A percentile compares a stretch with the other conserved stretches of the same genome.
Evolutionary conservation across 129 eudicot genomes (phyloP).

Genomic region (carrot (Daucus carota)): DNA sequence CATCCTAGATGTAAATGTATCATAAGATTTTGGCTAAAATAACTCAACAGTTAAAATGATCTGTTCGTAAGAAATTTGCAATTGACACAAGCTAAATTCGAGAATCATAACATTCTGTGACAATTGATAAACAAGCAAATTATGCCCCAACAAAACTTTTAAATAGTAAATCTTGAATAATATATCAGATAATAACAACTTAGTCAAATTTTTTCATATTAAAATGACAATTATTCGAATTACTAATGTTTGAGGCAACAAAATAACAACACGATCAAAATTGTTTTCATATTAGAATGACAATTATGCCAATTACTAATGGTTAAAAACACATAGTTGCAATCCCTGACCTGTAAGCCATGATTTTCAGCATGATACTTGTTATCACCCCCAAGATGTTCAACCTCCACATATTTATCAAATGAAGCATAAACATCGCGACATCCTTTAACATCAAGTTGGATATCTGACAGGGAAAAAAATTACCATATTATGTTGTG

Average conservation of each 20-base stretch:
- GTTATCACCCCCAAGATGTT: constrained; percentile 89
- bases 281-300: neutral
- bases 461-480: constrained; percentile 60
- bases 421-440: constrained; percentile 93
- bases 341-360: constrained; percentile 70
- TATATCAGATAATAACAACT: neutral
- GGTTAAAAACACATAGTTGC: neutral
- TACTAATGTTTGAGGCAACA: neutral
- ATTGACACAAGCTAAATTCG: too few species aligned
- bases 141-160: neutral
- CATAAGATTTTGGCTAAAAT: too few species aligned
- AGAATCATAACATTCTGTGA: too few species aligned
- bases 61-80: too few species aligned
- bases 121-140: too few species aligned
- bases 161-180: neutral
- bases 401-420: constrained; percentile 98
- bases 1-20: too few species aligned
- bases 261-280: neutral
- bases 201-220: neutral
- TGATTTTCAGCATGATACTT: constrained; percentile 87
- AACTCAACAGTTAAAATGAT: too few species aligned
- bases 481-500: neutral
- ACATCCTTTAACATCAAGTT: constrained; percentile 96
- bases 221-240: neutral
- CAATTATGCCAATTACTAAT: neutral